Percentiles rank a stretch among this genome's conserved stretches.
Evolutionary conservation across 345 rosid genomes (phyloP).

Genomic region (Salix brachista): DNA sequence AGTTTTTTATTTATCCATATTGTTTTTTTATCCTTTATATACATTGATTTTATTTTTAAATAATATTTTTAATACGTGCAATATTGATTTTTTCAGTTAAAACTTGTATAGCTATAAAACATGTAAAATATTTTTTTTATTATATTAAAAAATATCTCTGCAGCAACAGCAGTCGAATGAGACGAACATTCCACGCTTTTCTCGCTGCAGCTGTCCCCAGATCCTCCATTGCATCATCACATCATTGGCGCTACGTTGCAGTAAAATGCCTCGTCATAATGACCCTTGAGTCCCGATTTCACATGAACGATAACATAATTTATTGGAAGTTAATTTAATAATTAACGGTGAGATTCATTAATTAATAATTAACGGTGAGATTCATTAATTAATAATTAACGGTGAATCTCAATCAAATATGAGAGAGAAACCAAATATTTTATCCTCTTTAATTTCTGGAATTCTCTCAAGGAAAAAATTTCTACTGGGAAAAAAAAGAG

Average conservation of each 20-base stretch:
- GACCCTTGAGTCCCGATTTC: neutral
- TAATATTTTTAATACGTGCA: too few species aligned
- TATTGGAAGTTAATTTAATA: neutral
- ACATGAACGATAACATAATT: neutral
- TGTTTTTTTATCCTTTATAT: too few species aligned
- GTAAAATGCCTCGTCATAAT: neutral
- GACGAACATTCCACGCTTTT: neutral
- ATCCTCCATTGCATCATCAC: neutral
- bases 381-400: neutral
- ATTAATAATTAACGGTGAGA: neutral
- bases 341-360: neutral
- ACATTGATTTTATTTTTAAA: too few species aligned
- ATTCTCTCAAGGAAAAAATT: too few species aligned
- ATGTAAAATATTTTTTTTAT: too few species aligned
- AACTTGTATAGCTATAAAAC: too few species aligned
- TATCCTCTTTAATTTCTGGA: too few species aligned
- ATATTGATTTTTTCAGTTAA: too few species aligned
- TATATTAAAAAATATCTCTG: too few species aligned
- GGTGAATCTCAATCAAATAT: neutral
- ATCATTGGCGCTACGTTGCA: neutral
- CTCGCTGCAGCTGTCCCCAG: neutral
- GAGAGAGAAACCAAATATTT: too few species aligned
- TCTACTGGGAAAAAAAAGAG: too few species aligned
- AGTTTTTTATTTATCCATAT: too few species aligned
- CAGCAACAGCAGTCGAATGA: neutral